A percentile compares a stretch with the other conserved stretches of the same genome.
Conservation (phyloP, 2,329 filamentous ascomycete genomes). For the Coniella vitis region DNA sequence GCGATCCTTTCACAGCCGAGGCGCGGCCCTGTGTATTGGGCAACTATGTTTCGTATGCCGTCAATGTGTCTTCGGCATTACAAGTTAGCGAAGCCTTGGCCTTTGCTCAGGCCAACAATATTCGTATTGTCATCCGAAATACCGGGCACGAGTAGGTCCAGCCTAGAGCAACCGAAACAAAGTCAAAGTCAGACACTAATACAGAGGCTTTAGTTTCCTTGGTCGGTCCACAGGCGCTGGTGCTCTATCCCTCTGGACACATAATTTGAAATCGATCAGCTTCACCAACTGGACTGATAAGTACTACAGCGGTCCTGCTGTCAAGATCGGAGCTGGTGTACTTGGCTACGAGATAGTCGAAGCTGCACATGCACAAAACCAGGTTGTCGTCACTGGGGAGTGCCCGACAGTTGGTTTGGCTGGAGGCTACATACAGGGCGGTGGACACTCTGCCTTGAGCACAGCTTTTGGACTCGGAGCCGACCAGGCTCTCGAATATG, state of each 20-base stretch:
- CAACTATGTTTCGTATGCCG: constrained; percentile 24
- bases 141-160: constrained; percentile 35
- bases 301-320: constrained; percentile 38
- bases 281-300: constrained; percentile 10
- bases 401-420: constrained; percentile 40
- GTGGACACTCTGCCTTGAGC: constrained; percentile 47
- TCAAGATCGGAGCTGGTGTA: constrained; percentile 50
- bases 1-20: constrained; percentile 16
- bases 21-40: constrained; percentile 28
- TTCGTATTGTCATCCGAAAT: constrained; percentile 37
- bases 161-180: too few species aligned
- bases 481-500: constrained; percentile 40
- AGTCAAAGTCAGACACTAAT: too few species aligned
- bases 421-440: constrained; percentile 41
- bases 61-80: constrained; percentile 17
- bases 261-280: constrained; percentile 27
- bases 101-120: constrained; percentile 32
- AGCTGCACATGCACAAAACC: constrained; percentile 25
- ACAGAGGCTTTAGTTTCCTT: constrained; percentile 10
- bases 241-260: constrained; percentile 46
- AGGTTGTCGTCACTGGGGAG: constrained; percentile 19
- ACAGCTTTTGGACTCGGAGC: constrained; percentile 42
- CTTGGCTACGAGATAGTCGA: constrained; percentile 46
- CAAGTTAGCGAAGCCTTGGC: constrained; percentile 17
- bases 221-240: constrained; percentile 13